Percentiles rank a stretch among this genome's conserved stretches.
phyloP scores from a whole-genome alignment of 805 yeast species.

The Torulaspora delbrueckii region DNA sequence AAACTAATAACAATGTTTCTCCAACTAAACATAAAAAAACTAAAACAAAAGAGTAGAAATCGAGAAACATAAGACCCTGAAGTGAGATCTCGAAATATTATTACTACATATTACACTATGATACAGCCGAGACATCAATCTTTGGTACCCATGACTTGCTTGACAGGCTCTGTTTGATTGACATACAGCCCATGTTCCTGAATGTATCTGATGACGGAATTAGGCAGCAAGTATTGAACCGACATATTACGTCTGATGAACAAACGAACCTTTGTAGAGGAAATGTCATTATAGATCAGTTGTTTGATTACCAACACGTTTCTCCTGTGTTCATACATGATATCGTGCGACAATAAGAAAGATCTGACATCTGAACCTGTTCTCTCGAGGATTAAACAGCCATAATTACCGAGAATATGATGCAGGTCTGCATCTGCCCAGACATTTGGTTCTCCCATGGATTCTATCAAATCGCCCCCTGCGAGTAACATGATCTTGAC shows the following conservation, averaged over 20 bases:
- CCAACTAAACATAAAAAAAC: conserved; percentile 3
- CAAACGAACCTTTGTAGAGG: conserved; percentile 89
- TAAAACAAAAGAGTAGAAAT: neutral
- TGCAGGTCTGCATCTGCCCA: conserved; percentile 97
- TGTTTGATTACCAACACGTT: conserved; percentile 93
- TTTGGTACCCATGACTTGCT: conserved; percentile 61
- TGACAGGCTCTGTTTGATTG: conserved; percentile 88
- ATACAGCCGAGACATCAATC: conserved; percentile 3
- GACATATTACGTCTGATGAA: conserved; percentile 94
- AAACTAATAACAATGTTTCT: neutral
- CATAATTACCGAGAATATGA: conserved; percentile 92
- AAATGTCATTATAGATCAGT: conserved; percentile 91
- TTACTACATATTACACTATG: conserved; percentile 3
- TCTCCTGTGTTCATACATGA: conserved; percentile 93
- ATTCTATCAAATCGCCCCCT: conserved; percentile 95
- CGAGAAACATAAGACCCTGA: neutral
- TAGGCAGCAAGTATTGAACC: conserved; percentile 90
- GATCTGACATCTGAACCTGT: conserved; percentile 95
- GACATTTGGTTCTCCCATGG: conserved; percentile 99
- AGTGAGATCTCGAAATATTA: neutral
- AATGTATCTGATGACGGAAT: conserved; percentile 88
- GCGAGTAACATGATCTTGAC: conserved; percentile 94
- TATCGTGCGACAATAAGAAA: conserved; percentile 86
- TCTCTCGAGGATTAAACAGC: conserved; percentile 93
- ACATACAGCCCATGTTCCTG: conserved; percentile 86